Percentiles rank a stretch among this genome's conserved stretches.
phyloP scores from a whole-genome alignment of 352 stramenopile genomes.

The Thalassiosira ordinaria region DNA sequence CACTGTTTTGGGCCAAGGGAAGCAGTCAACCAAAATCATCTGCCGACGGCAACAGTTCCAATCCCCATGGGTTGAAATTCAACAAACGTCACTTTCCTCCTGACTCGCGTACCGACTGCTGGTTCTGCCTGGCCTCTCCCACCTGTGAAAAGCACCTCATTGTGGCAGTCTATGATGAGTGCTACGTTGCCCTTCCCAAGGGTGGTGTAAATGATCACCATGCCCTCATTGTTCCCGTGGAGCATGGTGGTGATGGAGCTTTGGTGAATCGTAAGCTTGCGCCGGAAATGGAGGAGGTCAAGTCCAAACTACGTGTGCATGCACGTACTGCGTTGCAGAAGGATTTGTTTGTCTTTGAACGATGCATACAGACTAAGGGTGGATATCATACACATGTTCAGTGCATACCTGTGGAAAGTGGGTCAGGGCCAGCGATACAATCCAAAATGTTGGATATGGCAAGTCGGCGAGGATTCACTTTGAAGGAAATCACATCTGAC shows the following conservation, averaged over 20 bases:
- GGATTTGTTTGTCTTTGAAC: conserved; percentile 85
- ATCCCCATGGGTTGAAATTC: conserved; percentile 62
- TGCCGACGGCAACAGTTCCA: conserved; percentile 27
- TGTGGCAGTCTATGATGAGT: conserved; percentile 76
- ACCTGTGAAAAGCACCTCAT: conserved; percentile 87
- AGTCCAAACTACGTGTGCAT: conserved; percentile 62
- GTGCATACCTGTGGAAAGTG: conserved; percentile 72
- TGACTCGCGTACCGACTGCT: conserved; percentile 83
- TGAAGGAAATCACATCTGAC: conserved; percentile 76
- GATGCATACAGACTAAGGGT: conserved; percentile 79
- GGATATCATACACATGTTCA: conserved; percentile 85
- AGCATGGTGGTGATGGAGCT: conserved; percentile 68
- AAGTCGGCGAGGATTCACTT: conserved; percentile 57
- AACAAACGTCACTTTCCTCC: conserved; percentile 72
- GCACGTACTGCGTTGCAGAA: conserved; percentile 64
- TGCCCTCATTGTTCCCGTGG: conserved; percentile 85
- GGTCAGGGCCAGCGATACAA: conserved; percentile 51
- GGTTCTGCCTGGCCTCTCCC: conserved; percentile 86
- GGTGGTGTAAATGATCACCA: conserved; percentile 78
- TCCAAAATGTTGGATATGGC: conserved; percentile 72
- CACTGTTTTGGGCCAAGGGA: conserved; percentile 71
- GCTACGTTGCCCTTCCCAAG: conserved; percentile 86
- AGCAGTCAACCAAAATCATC: conserved; percentile 31
- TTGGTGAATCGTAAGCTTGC: conserved; percentile 45
- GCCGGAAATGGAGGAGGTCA: conserved; percentile 63